Conservation (phyloP, 2,329 filamentous ascomycete genomes). For the Fusarium euwallaceae region DNA sequence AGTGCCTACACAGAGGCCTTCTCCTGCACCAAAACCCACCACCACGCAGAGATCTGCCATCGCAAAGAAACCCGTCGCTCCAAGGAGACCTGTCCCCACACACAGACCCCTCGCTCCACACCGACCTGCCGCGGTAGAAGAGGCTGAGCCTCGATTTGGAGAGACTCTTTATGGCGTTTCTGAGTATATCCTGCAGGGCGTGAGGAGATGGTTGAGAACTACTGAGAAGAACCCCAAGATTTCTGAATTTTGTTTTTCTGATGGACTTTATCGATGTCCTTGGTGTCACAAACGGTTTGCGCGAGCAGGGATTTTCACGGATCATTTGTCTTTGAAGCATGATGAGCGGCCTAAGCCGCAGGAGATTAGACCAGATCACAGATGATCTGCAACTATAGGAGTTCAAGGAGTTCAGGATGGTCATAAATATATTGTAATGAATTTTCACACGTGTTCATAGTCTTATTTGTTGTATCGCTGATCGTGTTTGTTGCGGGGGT, state of each 20-base stretch:
- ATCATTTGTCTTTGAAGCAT: constrained; percentile 3
- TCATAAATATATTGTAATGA: neutral
- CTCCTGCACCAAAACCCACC: neutral
- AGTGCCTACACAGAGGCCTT: neutral
- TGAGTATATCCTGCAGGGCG: neutral
- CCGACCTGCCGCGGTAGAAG: neutral
- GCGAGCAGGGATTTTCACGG: neutral
- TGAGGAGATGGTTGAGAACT: neutral
- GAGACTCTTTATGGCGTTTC: neutral
- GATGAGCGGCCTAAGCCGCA: neutral
- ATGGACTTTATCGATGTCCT: constrained; percentile 7
- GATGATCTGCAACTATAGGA: neutral
- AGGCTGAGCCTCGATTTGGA: neutral
- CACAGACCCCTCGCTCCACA: neutral
- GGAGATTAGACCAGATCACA: neutral
- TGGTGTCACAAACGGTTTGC: constrained; percentile 4
- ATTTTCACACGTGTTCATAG: neutral
- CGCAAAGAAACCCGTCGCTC: neutral
- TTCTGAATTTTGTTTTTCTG: neutral
- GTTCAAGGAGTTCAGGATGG: neutral
- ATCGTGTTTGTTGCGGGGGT: neutral
- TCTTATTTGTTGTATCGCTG: neutral
- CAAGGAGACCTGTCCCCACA: neutral
- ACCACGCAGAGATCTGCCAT: neutral
- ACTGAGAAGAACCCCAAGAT: constrained; percentile 1